Evolutionary conservation across 305 asterid species (phyloP), one percentile per base, ranked within the genome.

Genomic region (Fraxinus nigra): DNA sequence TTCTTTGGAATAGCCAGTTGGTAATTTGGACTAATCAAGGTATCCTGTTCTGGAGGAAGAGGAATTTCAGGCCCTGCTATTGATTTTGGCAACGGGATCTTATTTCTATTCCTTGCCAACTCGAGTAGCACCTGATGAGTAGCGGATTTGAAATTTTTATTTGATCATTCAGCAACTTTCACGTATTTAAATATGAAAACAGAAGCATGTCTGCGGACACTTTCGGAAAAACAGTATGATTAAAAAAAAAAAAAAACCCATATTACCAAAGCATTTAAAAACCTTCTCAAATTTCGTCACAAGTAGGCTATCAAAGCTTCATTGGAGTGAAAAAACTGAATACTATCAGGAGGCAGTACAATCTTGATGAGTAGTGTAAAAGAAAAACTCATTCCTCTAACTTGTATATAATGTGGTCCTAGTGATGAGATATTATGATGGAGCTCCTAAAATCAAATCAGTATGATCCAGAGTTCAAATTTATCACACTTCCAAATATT

Each of bases 31-130:
- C 87, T 84, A 88, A 95, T 95, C 90, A 94, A 77, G 0, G 97
- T 94, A 77, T 94, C 96, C 84, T 90, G 89, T 2, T 92, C 94
- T 7, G 98, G 95, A 79, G 98, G 99, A 70, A 94, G 88, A 11
- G 97, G 90, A 54, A 95, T 87, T 77, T 93, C 98, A 3, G 88
- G 79, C 59, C 90, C 89, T 3, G 89, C 79, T 46, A 92, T 81
- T 28, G 97, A 88, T 84, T 91, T 93, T 0, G 99, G 99, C 84
- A 94, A 82, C 0, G 97, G 97, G 43, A 82, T 86, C 88, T 92
- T 93, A 87, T 95, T 95, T 83, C 94, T 92, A 88, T 88, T 93
- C 85, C 91, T 87, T 67, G 98, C 98, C 86, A 95, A 87, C 88
- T 95, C 99, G 80, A 94, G 83, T 18, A 95, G 90, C 86, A 92